A percentile compares a stretch with the other conserved stretches of the same genome.
These are phyloP conservation scores for Diversispora eburnea DNA, from an alignment of 192 early-diverging fungal species.

Conservation along the genomic window DNA sequence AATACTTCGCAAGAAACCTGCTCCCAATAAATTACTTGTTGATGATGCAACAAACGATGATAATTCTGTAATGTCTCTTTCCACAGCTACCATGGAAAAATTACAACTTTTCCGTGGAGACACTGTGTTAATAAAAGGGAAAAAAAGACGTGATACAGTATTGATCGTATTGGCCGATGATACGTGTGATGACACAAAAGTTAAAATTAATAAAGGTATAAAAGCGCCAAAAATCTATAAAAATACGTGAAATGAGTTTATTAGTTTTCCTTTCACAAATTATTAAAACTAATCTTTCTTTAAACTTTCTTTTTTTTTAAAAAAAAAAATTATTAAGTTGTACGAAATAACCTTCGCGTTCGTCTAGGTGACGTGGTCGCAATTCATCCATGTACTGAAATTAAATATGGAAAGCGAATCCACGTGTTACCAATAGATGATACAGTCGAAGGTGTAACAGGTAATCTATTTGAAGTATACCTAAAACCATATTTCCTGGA, in stretches of 20 bases:
- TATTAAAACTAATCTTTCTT: neutral
- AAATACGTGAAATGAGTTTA: too few relatives aligned
- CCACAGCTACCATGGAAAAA: constrained; percentile 87
- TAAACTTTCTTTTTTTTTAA: neutral
- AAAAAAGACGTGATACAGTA: constrained; percentile 96
- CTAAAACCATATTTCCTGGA: constrained; percentile 99
- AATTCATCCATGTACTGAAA: constrained; percentile 92
- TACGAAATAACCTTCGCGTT: constrained; percentile 90
- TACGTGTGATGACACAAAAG: constrained; percentile 86
- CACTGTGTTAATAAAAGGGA: constrained; percentile 94
- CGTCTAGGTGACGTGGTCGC: constrained; percentile 95
- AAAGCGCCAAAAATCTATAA: neutral
- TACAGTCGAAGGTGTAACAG: constrained; percentile 95
- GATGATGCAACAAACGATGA: constrained; percentile 97
- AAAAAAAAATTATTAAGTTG: constrained; percentile 65
- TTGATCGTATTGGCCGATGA: constrained; percentile 93
- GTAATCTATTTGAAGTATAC: constrained; percentile 96
- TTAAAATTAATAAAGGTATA: constrained; percentile 84
- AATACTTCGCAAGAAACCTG: constrained; percentile 90
- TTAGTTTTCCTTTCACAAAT: neutral
- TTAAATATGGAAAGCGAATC: constrained; percentile 96
- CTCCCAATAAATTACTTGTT: constrained; percentile 98
- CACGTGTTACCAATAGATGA: constrained; percentile 97
- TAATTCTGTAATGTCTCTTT: constrained; percentile 91
- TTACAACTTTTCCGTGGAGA: constrained; percentile 94